These are phyloP conservation scores for Trichaptum fuscoviolaceum DNA, from an alignment of 768 basidiomycete genomes.

Conservation along the genomic window DNA sequence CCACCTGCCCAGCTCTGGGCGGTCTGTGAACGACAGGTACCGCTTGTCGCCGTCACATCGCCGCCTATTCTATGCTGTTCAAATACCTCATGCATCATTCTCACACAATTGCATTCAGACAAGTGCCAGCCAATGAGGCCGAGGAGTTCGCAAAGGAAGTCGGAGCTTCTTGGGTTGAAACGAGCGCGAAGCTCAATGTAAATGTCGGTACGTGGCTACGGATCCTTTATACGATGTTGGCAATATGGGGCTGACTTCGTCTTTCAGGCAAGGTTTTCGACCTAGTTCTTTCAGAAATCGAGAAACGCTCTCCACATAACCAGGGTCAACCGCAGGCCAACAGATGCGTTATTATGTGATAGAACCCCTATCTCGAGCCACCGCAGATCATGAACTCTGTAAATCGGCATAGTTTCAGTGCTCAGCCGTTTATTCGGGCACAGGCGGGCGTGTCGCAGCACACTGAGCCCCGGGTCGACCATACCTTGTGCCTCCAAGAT, in stretches of 20 bases:
- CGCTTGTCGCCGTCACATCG: constrained; percentile 12
- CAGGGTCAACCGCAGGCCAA: constrained; percentile 38
- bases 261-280: constrained; percentile 77
- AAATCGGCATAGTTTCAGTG: neutral
- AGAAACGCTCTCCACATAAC: constrained; percentile 59
- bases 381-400: neutral
- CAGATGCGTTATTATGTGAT: constrained; percentile 54
- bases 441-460: neutral
- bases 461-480: neutral
- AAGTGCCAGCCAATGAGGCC: constrained; percentile 71
- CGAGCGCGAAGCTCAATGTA: constrained; percentile 79
- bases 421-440: neutral
- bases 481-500: neutral
- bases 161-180: constrained; percentile 80
- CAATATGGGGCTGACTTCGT: constrained; percentile 7
- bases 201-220: constrained; percentile 71
- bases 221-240: constrained; percentile 3
- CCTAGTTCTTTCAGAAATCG: constrained; percentile 76
- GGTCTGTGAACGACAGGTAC: constrained; percentile 4
- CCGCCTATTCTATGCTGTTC: constrained; percentile 17
- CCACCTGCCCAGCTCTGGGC: constrained; percentile 7
- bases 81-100: constrained; percentile 24
- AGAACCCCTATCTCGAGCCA: neutral
- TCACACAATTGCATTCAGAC: constrained; percentile 44
- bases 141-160: constrained; percentile 66